Evolutionary conservation across 1,284 basidiomycete genomes (phyloP), one percentile per base, ranked within the genome.

Genomic region (Cutaneotrichosporon sp.): DNA sequence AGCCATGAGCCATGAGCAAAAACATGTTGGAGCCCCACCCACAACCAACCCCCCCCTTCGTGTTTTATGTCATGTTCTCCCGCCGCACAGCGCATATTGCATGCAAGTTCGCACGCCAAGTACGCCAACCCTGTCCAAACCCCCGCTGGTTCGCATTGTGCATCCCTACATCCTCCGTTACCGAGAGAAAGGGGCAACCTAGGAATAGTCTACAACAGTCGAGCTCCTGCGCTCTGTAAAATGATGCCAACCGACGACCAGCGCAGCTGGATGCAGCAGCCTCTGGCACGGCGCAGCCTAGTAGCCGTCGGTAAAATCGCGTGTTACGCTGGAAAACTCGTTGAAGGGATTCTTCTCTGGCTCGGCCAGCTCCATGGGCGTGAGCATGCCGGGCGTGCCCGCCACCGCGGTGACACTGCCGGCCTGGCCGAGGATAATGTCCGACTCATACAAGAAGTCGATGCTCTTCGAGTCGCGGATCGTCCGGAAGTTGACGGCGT

Each of bases 401-500:
- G 81, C 79, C 13, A 77, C 74, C 14, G 81, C 75, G 8, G 73
- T 69, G 5, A 75, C 70, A 14, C 70, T 73, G 42, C 82, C 80
- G 13, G 81, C 80, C 56, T 79, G 73, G 58, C 74, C 76, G 57
- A 76, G 76, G 59, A 81, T 81, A 55, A 81, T 68, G 62, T 76
- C 76, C 66, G 72, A 46, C 32, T 64, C 63, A 56, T 62, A 60
- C 21, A 49, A 47, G 69, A 97, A 86, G 79, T 97, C 92, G 73
- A 97, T 84, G 67, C 90, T 93, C 69, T 88, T 87, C 55, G 90
- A 91, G 81, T 98, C 96, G 70, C 92, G 89, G 74, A 97, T 84
- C 63, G 89, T 87, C 57, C 94, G 88, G 84, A 95, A 97, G 82
- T 97, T 96, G 79, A 90, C 87, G 32, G 91, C 89, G 76, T 96